Percentiles rank a stretch among this genome's conserved stretches.
These are phyloP conservation scores for Rhodotorula sp. DNA, from an alignment of 1,284 basidiomycete genomes.

Conservation along the genomic window DNA sequence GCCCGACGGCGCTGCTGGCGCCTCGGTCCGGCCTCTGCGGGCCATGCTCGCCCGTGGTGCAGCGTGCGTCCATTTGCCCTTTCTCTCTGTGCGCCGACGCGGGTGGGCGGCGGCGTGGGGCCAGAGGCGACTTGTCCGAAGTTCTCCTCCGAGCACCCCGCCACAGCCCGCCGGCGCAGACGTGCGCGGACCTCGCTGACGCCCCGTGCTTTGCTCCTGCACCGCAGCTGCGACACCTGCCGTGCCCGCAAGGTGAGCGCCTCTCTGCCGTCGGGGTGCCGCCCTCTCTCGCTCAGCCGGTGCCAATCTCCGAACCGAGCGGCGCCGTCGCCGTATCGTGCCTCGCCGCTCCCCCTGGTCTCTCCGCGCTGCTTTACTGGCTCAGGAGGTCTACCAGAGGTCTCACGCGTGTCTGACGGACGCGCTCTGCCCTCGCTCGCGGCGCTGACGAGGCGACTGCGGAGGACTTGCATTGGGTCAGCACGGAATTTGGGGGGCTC, in stretches of 20 bases:
- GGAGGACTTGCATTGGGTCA: no score
- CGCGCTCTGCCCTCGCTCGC: no score
- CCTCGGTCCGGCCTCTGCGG: slow-evolving; percentile 11
- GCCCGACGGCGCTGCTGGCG: not conserved
- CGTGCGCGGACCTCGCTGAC: not conserved
- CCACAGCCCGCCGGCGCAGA: not conserved
- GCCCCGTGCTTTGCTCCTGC: not conserved
- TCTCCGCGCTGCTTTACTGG: no score
- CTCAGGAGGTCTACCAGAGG: no score
- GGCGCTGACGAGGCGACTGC: no score
- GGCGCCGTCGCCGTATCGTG: no score
- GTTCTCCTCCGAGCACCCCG: not conserved
- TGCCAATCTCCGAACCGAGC: no score
- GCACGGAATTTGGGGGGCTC: no score
- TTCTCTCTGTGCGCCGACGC: not conserved
- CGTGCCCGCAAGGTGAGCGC: slow-evolving; percentile 31
- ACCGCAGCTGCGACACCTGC: slow-evolving; percentile 33
- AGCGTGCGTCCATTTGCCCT: slow-evolving; percentile 17
- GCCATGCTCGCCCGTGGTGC: slow-evolving; percentile 36
- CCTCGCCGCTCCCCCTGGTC: no score
- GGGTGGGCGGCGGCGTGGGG: not conserved
- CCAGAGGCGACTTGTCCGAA: not conserved
- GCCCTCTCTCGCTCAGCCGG: no score
- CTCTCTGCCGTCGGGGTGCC: not conserved
- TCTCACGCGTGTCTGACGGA: no score